These are phyloP conservation scores for Fusarium fujikuroi DNA, from an alignment of 2,329 filamentous ascomycete genomes.

Conservation along the genomic window DNA sequence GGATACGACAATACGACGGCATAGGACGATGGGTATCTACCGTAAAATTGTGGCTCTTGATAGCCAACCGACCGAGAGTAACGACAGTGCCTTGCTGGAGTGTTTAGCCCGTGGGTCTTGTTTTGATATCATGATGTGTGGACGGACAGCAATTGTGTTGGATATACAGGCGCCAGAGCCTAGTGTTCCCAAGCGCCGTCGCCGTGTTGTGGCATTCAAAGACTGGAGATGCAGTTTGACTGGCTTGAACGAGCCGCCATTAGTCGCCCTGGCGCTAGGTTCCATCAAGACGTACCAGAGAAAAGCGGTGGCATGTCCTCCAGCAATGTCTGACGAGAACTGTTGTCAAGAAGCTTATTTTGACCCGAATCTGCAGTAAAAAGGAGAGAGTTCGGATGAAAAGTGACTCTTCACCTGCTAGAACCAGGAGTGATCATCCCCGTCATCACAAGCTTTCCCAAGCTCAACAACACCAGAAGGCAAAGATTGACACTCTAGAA, in stretches of 20 bases:
- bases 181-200: slow-evolving; percentile 33
- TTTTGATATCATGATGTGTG: slow-evolving; percentile 7
- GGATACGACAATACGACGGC: slow-evolving; percentile 35
- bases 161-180: slow-evolving; percentile 26
- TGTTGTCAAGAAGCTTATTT: not conserved
- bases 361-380: not conserved
- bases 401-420: not conserved
- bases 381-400: slow-evolving; percentile 14
- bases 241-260: slow-evolving; percentile 29
- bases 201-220: slow-evolving; percentile 21
- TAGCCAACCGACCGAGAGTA: slow-evolving; percentile 25
- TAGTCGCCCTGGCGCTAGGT: slow-evolving; percentile 19
- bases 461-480: not conserved
- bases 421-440: slow-evolving; percentile 23
- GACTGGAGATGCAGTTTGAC: slow-evolving; percentile 32
- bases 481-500: not conserved
- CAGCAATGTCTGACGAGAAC: not conserved
- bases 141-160: slow-evolving; percentile 9
- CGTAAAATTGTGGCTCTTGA: slow-evolving; percentile 31
- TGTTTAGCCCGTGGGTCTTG: not conserved
- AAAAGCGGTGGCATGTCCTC: not conserved
- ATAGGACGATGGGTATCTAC: slow-evolving; percentile 24
- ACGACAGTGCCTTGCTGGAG: not conserved
- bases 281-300: not conserved
- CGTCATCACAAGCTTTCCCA: slow-evolving; percentile 13